A percentile compares a stretch with the other conserved stretches of the same genome.
phyloP scores from a whole-genome alignment of 1,284 basidiomycete genomes.

The Phlebopus sp. region DNA sequence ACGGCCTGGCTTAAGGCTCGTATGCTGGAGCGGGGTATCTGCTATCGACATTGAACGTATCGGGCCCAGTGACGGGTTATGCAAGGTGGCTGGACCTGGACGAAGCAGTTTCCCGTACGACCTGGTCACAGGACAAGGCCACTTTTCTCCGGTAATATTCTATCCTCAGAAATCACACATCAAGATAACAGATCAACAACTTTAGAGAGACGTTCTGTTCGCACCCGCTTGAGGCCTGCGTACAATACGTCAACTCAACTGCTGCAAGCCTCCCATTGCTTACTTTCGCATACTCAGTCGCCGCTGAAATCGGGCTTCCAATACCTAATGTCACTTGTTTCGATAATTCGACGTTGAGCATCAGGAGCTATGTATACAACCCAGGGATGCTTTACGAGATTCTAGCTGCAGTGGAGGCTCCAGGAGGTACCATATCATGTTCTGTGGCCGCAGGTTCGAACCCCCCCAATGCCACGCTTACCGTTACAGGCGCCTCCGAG shows the following conservation, averaged over 20 bases:
- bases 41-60: constrained; percentile 46
- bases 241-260: constrained; percentile 50
- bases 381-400: constrained; percentile 72
- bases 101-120: constrained; percentile 50
- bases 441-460: constrained; percentile 27
- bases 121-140: constrained; percentile 52
- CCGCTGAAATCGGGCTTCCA: constrained; percentile 47
- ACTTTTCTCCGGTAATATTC: constrained; percentile 45
- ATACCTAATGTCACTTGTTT: constrained; percentile 60
- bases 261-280: constrained; percentile 35
- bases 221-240: constrained; percentile 56
- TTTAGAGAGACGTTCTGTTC: constrained; percentile 68
- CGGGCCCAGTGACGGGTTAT: constrained; percentile 46
- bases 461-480: constrained; percentile 54
- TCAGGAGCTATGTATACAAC: constrained; percentile 49
- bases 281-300: constrained; percentile 52
- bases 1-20: constrained; percentile 46
- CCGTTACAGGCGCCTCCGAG: constrained; percentile 40
- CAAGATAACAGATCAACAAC: neutral
- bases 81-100: constrained; percentile 70
- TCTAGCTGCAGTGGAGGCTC: constrained; percentile 46
- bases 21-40: constrained; percentile 67
- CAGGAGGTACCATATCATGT: constrained; percentile 33
- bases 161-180: neutral
- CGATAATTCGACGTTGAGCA: constrained; percentile 50